These are phyloP conservation scores for Ilex paraguariensis DNA, from an alignment of 305 asterid species.

Conservation along the genomic window DNA sequence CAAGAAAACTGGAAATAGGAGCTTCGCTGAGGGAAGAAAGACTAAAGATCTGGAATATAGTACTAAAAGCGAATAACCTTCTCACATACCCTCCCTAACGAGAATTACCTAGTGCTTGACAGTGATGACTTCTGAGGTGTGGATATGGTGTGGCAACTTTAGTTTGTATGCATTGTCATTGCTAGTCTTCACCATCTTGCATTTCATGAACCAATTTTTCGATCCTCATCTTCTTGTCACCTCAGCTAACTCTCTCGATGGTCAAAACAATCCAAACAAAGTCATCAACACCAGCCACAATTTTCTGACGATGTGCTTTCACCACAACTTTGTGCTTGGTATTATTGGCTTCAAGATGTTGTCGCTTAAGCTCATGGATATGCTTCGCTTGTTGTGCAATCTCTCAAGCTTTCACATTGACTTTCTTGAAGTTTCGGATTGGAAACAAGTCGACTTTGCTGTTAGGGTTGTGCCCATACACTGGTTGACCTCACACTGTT, in stretches of 20 bases:
- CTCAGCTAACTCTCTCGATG: neutral
- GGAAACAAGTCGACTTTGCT: neutral
- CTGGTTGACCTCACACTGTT: neutral
- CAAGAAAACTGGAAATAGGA: too few relatives aligned
- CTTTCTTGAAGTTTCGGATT: neutral
- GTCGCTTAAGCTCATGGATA: neutral
- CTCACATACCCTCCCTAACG: too few relatives aligned
- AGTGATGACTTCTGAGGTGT: too few relatives aligned
- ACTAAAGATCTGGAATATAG: too few relatives aligned
- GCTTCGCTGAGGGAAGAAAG: too few relatives aligned
- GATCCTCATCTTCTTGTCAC: neutral
- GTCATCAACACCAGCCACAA: neutral
- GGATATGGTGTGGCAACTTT: too few relatives aligned
- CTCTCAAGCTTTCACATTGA: too few relatives aligned
- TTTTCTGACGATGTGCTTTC: neutral
- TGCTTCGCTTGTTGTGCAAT: too few relatives aligned
- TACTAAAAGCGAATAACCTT: too few relatives aligned
- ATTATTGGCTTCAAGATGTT: too few relatives aligned
- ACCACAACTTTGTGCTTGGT: neutral
- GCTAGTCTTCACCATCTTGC: neutral
- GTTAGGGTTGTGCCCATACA: neutral
- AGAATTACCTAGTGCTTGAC: too few relatives aligned
- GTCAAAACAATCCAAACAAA: neutral
- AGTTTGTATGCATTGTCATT: neutral
- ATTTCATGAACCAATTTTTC: neutral